Conservation (phyloP, 306 rosid genomes). For the Vicia villosa region DNA sequence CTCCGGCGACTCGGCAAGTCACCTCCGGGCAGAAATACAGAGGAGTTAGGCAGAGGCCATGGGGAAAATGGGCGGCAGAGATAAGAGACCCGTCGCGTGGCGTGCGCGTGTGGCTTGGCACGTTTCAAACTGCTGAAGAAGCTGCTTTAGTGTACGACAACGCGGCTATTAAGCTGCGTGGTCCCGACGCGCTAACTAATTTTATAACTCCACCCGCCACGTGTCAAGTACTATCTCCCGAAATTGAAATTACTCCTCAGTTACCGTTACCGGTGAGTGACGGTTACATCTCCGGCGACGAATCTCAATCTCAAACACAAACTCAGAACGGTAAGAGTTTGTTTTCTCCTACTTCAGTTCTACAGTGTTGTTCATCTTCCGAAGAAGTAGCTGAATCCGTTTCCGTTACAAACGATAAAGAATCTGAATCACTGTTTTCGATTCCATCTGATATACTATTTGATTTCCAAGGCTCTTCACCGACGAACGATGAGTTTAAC, state of each 20-base stretch:
- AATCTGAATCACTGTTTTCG: conserved; percentile 48
- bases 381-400: conserved; percentile 62
- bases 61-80: conserved; percentile 99
- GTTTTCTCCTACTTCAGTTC: conserved; percentile 78
- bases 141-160: conserved; percentile 94
- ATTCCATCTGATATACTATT: conserved; percentile 46
- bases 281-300: conserved; percentile 57
- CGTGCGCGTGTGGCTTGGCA: conserved; percentile 91
- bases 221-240: background rate
- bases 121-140: conserved; percentile 91
- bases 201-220: conserved; percentile 52
- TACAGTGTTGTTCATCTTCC: conserved; percentile 53
- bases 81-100: conserved; percentile 89
- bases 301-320: conserved; percentile 29
- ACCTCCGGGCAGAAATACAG: conserved; percentile 64
- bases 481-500: conserved; percentile 49
- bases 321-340: conserved; percentile 17
- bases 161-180: conserved; percentile 92
- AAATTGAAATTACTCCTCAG: background rate
- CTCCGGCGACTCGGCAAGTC: conserved; percentile 15
- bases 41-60: conserved; percentile 94
- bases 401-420: conserved; percentile 28
- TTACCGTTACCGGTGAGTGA: background rate
- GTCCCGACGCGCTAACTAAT: conserved; percentile 93
- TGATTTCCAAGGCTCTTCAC: conserved; percentile 49